These are phyloP conservation scores for Dactylonectria estremocensis DNA, from an alignment of 2,329 filamentous ascomycete genomes.

Conservation along the genomic window DNA sequence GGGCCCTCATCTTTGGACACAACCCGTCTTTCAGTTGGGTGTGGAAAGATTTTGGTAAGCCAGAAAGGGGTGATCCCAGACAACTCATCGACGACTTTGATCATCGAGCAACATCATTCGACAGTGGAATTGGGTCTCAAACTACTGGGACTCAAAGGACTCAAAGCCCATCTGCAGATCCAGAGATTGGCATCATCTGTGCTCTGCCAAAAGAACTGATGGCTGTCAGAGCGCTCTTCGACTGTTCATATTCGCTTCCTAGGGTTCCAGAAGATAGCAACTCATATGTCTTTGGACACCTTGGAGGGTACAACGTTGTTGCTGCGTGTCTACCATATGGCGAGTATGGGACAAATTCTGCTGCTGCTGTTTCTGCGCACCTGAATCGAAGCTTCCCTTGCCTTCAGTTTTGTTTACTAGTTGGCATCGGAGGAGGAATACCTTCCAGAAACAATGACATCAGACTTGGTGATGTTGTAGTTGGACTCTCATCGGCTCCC, in stretches of 20 bases:
- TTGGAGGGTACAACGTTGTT: slow-evolving; percentile 31
- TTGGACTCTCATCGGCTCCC: slow-evolving; percentile 11
- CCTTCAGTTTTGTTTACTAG: slow-evolving; percentile 25
- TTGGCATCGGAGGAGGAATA: slow-evolving; percentile 22
- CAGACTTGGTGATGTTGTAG: slow-evolving; percentile 39
- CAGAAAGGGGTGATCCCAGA: background rate
- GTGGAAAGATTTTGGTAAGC: background rate
- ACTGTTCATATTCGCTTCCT: slow-evolving; percentile 13
- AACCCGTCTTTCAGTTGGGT: background rate
- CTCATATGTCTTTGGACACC: slow-evolving; percentile 30
- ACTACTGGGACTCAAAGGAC: background rate
- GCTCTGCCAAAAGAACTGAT: slow-evolving; percentile 27
- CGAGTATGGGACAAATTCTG: slow-evolving; percentile 33
- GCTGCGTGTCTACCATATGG: slow-evolving; percentile 34
- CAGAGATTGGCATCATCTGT: slow-evolving; percentile 33
- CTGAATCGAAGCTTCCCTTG: slow-evolving; percentile 29
- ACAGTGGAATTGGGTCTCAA: background rate
- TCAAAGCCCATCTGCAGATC: background rate
- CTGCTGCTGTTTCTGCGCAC: slow-evolving; percentile 25
- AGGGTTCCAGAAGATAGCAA: slow-evolving; percentile 23
- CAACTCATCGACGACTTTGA: background rate
- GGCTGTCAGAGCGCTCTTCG: slow-evolving; percentile 30
- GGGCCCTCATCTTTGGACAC: slow-evolving; percentile 15
- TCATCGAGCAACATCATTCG: background rate
- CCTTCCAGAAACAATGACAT: slow-evolving; percentile 24